These are phyloP conservation scores for Cydonia oblonga DNA, from an alignment of 331 rosid species.

Conservation along the genomic window DNA sequence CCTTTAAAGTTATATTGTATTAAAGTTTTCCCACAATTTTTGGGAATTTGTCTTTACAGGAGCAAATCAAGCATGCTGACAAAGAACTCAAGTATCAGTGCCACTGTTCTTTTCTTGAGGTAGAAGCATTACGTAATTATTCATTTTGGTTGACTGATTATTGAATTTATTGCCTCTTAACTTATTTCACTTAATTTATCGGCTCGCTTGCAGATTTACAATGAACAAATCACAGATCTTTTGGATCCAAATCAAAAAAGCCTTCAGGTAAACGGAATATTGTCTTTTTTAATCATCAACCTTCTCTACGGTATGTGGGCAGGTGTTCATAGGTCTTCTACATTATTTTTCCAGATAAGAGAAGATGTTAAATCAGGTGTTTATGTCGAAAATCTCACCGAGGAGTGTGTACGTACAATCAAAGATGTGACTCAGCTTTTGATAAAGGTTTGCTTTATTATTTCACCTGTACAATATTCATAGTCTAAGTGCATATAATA, in stretches of 20 bases:
- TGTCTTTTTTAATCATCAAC: background rate
- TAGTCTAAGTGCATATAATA: background rate
- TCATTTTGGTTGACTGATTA: conserved; percentile 2
- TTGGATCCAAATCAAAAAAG: conserved; percentile 77
- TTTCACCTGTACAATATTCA: background rate
- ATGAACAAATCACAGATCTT: conserved; percentile 92
- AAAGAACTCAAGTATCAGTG: conserved; percentile 82
- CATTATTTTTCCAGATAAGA: conserved; percentile 53
- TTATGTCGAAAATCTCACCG: conserved; percentile 91
- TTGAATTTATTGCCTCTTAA: no score
- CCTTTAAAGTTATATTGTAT: no score
- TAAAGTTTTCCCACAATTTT: background rate
- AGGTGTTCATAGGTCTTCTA: conserved; percentile 9
- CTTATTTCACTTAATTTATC: conserved; percentile 14
- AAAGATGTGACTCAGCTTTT: conserved; percentile 71
- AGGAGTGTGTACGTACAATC: conserved; percentile 59
- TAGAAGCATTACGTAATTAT: conserved; percentile 12
- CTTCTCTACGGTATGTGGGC: background rate
- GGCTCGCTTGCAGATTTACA: conserved; percentile 65
- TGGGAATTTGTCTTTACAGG: conserved; percentile 37
- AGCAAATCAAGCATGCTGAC: conserved; percentile 79
- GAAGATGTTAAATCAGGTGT: conserved; percentile 99
- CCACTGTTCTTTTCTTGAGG: conserved; percentile 93
- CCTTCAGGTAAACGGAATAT: conserved; percentile 55
- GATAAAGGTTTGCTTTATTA: conserved; percentile 49